A percentile compares a stretch with the other conserved stretches of the same genome.
These are phyloP conservation scores for Shiraia sp. DNA, from an alignment of 2,329 filamentous ascomycete genomes.

Conservation along the genomic window DNA sequence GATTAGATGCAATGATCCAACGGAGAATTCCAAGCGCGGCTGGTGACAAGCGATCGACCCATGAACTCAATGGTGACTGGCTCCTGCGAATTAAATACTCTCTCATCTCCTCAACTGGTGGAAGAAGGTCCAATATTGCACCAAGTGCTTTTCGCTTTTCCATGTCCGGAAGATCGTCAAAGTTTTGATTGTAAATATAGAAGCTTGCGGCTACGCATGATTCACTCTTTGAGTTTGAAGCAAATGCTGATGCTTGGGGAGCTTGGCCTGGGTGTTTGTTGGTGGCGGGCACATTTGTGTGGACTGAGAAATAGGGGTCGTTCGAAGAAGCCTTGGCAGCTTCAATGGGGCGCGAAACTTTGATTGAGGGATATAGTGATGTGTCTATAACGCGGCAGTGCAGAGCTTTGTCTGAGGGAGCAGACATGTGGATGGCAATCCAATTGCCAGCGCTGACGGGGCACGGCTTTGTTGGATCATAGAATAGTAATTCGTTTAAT, in stretches of 20 bases:
- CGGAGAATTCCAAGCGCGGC: constrained; percentile 71
- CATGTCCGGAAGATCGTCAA: constrained; percentile 56
- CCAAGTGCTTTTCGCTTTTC: constrained; percentile 58
- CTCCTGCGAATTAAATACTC: constrained; percentile 51
- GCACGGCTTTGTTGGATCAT: constrained; percentile 24
- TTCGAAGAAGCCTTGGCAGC: constrained; percentile 5
- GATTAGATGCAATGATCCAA: constrained; percentile 90
- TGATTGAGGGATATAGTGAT: constrained; percentile 50
- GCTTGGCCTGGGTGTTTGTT: background rate
- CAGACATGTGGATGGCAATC: constrained; percentile 48
- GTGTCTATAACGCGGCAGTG: constrained; percentile 58
- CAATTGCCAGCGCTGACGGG: constrained; percentile 56
- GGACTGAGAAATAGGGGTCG: background rate
- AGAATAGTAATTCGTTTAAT: constrained; percentile 50
- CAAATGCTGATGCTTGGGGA: background rate
- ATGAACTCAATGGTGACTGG: constrained; percentile 48
- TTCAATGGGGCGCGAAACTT: constrained; percentile 27
- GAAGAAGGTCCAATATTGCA: constrained; percentile 61
- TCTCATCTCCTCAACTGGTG: constrained; percentile 63
- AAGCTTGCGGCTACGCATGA: constrained; percentile 42
- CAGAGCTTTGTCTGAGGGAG: constrained; percentile 23
- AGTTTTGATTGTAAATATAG: constrained; percentile 58
- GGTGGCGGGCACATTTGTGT: background rate
- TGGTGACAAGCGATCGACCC: constrained; percentile 64
- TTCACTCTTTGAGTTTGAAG: constrained; percentile 4